A percentile compares a stretch with the other conserved stretches of the same genome.
Conservation (phyloP, 2,329 filamentous ascomycete genomes). For the Pseudofabraea citricarpa region DNA sequence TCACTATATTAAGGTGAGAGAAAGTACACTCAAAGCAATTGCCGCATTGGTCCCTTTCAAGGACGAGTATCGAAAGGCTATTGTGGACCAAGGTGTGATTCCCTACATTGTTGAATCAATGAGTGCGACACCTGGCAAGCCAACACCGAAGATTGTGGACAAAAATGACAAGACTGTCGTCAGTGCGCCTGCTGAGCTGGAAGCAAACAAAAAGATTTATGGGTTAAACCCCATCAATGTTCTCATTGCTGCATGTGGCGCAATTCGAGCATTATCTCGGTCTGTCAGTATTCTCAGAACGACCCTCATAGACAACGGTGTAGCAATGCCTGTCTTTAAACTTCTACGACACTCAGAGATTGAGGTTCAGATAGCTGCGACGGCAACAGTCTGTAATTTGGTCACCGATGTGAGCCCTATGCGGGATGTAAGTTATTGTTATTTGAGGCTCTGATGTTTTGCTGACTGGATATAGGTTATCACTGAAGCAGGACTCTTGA, state of each 20-base stretch:
- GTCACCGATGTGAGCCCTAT: conserved; percentile 87
- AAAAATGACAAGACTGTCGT: conserved; percentile 29
- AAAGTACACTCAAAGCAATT: conserved; percentile 71
- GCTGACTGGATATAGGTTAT: conserved; percentile 51
- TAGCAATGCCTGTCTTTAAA: conserved; percentile 70
- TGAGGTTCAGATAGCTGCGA: conserved; percentile 81
- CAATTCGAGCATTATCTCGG: conserved; percentile 74
- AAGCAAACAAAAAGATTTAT: conserved; percentile 38
- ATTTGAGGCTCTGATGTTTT: not conserved
- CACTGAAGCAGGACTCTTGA: conserved; percentile 67
- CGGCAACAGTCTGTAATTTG: conserved; percentile 78
- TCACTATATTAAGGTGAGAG: conserved; percentile 72
- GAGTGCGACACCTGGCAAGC: conserved; percentile 52
- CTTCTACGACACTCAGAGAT: conserved; percentile 71
- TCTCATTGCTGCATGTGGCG: conserved; percentile 79
- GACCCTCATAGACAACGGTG: conserved; percentile 78
- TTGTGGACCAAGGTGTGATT: conserved; percentile 78
- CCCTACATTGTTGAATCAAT: conserved; percentile 82
- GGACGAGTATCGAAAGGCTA: conserved; percentile 75
- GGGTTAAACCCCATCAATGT: conserved; percentile 73
- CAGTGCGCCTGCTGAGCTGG: conserved; percentile 10
- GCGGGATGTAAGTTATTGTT: conserved; percentile 61
- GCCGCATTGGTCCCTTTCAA: conserved; percentile 78
- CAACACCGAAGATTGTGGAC: conserved; percentile 31
- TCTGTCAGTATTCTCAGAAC: conserved; percentile 83